Evolutionary conservation across 1,284 basidiomycete species (phyloP), one percentile per base, ranked within the genome.

Genomic region (Moniliella sp.): DNA sequence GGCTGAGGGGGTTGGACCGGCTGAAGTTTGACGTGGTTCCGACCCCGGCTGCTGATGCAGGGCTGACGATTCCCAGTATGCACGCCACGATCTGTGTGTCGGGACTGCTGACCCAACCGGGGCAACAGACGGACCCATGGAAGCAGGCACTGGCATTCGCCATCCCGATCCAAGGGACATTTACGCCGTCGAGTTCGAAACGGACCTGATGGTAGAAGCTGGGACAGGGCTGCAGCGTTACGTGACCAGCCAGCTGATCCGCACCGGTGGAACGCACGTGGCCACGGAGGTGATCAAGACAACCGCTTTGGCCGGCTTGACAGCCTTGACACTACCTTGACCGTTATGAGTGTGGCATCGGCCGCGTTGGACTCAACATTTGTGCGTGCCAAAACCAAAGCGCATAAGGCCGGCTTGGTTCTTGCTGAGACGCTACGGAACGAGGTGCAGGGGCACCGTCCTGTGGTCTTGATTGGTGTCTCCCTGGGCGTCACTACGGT

Each of bases 341-440:
- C 54, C 3, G 45, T 65, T 1, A 61, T 57, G 34, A 51, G 48
- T 26, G 49, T 51, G 1, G 50, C 62, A 3, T 50, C 49, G 2
- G 53, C 47, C 13, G 44, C 57, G 11, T 46, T 65, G 7, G 63
- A 63, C 32, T 50, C 55, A 14, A 48, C 58, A 25, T 62, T 60
- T 62, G 61, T 56, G 55, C 52, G 61, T 49, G 51, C 46, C 28
- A 42, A 43, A 33, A 42, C 37, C 23, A 40, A 41, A 25, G 27
- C 37, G 21, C 34, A 35, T 36, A 30, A 40, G 41, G 69, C 69
- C 0, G 69, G 69, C 1, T 45, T 64, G 12, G 50, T 71, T 5
- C 61, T 71, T 1, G 68, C 69, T 4, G 67, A 69, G 31, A 67
- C 69, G 4, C 57, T 71, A 13, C 59, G 65, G 25, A 65, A 68